Percentiles rank a stretch among this genome's conserved stretches.
Conservation (phyloP, 495 filamentous ascomycete genomes). For the Geoglossum glabrum region DNA sequence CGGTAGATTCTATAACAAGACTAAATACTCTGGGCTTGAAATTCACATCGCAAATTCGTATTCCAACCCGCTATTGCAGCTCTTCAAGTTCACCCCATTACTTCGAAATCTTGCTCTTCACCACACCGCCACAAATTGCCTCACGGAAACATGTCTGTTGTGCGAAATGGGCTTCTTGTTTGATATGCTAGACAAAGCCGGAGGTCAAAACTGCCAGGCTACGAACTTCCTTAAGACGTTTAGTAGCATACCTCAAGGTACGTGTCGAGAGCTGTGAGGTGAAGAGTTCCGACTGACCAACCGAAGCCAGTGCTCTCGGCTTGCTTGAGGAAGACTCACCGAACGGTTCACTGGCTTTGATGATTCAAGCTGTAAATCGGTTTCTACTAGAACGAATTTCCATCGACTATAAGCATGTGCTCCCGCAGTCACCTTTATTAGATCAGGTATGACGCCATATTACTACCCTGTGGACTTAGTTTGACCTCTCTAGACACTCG, state of each 20-base stretch:
- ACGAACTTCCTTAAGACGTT: slow-evolving; percentile 87
- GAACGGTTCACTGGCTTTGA: slow-evolving; percentile 42
- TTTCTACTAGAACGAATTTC: slow-evolving; percentile 57
- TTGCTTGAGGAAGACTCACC: slow-evolving; percentile 68
- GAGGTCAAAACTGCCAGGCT: slow-evolving; percentile 86
- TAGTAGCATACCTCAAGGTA: slow-evolving; percentile 51
- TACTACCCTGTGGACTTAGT: not conserved
- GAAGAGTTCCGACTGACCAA: slow-evolving; percentile 15
- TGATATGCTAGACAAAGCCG: slow-evolving; percentile 94
- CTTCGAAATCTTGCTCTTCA: slow-evolving; percentile 79
- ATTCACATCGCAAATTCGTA: slow-evolving; percentile 95
- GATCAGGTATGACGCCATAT: slow-evolving; percentile 24
- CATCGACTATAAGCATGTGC: slow-evolving; percentile 43
- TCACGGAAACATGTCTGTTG: slow-evolving; percentile 61
- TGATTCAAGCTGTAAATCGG: slow-evolving; percentile 58
- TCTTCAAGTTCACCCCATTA: slow-evolving; percentile 75
- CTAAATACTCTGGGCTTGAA: slow-evolving; percentile 72
- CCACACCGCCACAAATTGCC: slow-evolving; percentile 68
- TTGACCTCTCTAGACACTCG: slow-evolving; percentile 19
- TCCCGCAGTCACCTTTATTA: slow-evolving; percentile 33
- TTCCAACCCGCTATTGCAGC: slow-evolving; percentile 78
- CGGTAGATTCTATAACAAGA: slow-evolving; percentile 75
- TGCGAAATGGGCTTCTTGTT: slow-evolving; percentile 93
- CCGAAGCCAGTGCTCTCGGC: slow-evolving; percentile 30
- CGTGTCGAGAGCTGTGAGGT: slow-evolving; percentile 1